Evolutionary conservation across 768 basidiomycete genomes (phyloP), one percentile per base, ranked within the genome.

Genomic region (Calvatia gigantea): DNA sequence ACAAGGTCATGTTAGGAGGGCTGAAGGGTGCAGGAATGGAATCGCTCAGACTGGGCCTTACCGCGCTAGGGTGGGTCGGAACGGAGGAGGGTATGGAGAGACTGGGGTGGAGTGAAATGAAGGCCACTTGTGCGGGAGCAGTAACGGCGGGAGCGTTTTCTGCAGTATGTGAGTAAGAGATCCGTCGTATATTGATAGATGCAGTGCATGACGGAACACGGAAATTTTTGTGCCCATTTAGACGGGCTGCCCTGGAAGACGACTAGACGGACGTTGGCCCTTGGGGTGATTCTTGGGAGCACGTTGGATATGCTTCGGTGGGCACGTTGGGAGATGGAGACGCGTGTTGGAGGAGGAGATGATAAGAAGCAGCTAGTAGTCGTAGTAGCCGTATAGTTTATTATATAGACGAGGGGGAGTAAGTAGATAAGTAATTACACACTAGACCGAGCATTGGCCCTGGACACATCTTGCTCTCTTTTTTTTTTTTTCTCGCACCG

Each of bases 1-100:
- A 94, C 76, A 77, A 82, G 62, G 83, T 94, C 61, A 79, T 92
- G 64, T 77, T 85, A 58, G 87, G 80, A 0, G 92, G 81, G 7
- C 66, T 94, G 66, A 82, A 81, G 63, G 84, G 82, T 14, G 92
- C 82, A 5, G 87, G 78, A 1, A 58, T 60, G 54, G 82, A 90
- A 48, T 86, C 79, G 1, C 60, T 68, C 49, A 78, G 75, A 63
- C 70, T 92, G 37, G 73, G 68, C 0, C 49, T 58, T 25, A 60
- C 78, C 54, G 75, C 70, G 9, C 41, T 73, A 32, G 73, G 72
- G 14, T 81, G 75, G 69, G 77, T 76, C 7, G 71, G 69, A 51
- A 65, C 77, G 9, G 79, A 80, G 64, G 73, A 75, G 62, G 75
- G 71, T 0, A 32, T 77, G 60, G 59, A 67, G 53, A 61, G 66